Evolutionary conservation across 2,329 filamentous ascomycete species (phyloP).

Genomic region (Elsinoe australis): DNA sequence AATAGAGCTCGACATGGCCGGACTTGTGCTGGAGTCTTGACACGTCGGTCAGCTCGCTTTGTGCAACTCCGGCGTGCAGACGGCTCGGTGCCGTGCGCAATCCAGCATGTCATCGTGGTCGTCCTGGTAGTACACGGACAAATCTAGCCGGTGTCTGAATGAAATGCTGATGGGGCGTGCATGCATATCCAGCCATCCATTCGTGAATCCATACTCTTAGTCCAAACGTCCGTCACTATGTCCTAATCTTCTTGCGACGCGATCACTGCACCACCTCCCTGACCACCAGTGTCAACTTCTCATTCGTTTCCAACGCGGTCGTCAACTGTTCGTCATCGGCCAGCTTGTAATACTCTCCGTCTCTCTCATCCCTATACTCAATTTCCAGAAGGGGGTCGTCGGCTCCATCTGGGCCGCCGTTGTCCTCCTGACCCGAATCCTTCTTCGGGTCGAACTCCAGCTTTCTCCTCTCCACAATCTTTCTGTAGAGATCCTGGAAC

Average conservation of each 20-base stretch:
- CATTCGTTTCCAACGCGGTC: constrained; percentile 70
- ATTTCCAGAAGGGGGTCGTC: constrained; percentile 62
- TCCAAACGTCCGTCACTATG: no score
- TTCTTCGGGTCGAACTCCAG: constrained; percentile 42
- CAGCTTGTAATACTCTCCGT: constrained; percentile 65
- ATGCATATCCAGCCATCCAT: no score
- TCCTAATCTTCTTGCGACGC: neutral
- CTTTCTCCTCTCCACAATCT: constrained; percentile 76
- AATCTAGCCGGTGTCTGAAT: no score
- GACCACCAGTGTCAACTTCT: constrained; percentile 67
- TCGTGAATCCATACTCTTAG: no score
- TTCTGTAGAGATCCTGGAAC: constrained; percentile 70
- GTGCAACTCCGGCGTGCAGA: no score
- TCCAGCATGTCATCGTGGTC: no score
- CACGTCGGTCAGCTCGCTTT: no score
- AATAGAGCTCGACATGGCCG: neutral
- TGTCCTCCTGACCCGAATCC: constrained; percentile 23
- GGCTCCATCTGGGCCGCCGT: constrained; percentile 18
- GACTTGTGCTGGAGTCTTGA: no score
- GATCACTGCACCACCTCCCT: constrained; percentile 24
- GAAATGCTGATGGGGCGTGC: no score
- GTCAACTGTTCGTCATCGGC: constrained; percentile 75
- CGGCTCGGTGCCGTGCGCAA: no score
- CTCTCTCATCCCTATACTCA: constrained; percentile 78
- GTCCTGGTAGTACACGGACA: no score